Evolutionary conservation across 2,329 filamentous ascomycete species (phyloP), one percentile per base, ranked within the genome.

Genomic region (Neurospora sp.): DNA sequence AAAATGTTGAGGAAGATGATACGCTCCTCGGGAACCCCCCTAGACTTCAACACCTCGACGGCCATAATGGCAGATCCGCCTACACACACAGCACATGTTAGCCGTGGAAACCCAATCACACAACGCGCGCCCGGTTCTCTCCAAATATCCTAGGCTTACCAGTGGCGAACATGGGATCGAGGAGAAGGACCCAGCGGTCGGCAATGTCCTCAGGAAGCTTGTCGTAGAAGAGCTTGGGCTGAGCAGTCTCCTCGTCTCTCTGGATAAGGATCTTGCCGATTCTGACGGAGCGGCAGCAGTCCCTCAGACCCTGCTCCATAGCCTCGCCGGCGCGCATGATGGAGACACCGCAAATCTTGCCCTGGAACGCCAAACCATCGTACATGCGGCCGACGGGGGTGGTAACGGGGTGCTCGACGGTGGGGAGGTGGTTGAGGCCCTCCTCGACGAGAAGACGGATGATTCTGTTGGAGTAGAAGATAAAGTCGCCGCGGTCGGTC

Each of bases 161-260:
- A 75, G 96, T 99, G 70, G 96, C 96, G 82, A 99, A 94, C 96
- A 99, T 99, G n/a, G 96, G 96, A 79, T 99, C 96, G 66, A 99
- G 83, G 65, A 99, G 84, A 71, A 99, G 83, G 41, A 97, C 95
- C 94, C 96, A 99, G 79, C 96, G 86, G 69, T 95, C 87, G 33
- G 91, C 88, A 79, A 99, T 97, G 79, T 99, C 96, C 78, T 93
- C 91, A 6, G 96, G 96, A 43, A 99, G 86, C 83, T 99, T 99
- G 77, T 98, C 95, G 81, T 98, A 99, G 81, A 98, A 99, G 11
- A 99, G 86, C 80, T 93, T 96, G 12, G 96, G 96, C 83, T 91
- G 88, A 69, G 91, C 87, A 1, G 96, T 98, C 82, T 98, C 96
- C 81, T 99, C 96, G 76, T 99, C 96, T 70, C 96, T 86, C 82